Evolutionary conservation across 257 asterid species (phyloP).

Genomic region (Sherardia arvensis): DNA sequence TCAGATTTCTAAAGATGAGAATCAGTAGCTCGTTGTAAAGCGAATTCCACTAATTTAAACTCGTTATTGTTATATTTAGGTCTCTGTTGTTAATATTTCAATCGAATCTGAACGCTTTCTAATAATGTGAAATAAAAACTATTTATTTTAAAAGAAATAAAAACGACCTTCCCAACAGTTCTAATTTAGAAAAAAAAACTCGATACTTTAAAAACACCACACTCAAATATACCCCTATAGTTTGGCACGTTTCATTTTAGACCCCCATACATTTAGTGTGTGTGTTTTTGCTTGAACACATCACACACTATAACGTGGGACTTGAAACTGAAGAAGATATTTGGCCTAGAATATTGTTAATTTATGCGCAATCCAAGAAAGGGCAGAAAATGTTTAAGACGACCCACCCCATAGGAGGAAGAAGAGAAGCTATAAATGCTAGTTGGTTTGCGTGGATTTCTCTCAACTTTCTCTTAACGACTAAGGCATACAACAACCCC

Average conservation of each 20-base stretch:
- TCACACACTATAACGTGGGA: not conserved
- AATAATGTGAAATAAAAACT: no score
- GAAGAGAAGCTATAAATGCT: slow-evolving; percentile 21
- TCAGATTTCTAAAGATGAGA: no score
- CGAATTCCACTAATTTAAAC: no score
- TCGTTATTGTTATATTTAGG: no score
- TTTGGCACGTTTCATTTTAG: not conserved
- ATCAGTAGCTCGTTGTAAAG: no score
- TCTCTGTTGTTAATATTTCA: no score
- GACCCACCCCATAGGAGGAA: slow-evolving; percentile 1
- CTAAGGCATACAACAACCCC: slow-evolving; percentile 11
- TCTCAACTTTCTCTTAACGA: slow-evolving; percentile 12
- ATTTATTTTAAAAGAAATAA: no score
- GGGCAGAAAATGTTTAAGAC: not conserved
- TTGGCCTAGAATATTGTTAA: not conserved
- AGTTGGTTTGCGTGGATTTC: slow-evolving; percentile 12
- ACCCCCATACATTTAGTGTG: not conserved
- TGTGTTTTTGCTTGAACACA: not conserved
- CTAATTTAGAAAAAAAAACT: no score
- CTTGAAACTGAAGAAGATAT: not conserved
- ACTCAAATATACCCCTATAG: not conserved
- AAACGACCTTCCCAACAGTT: no score
- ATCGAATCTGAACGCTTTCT: no score
- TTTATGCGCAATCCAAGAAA: not conserved
- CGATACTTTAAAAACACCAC: not conserved